A percentile compares a stretch with the other conserved stretches of the same genome.
These are phyloP conservation scores for Aureobasidium sp. DNA, from an alignment of 2,329 filamentous ascomycete species.

Conservation along the genomic window DNA sequence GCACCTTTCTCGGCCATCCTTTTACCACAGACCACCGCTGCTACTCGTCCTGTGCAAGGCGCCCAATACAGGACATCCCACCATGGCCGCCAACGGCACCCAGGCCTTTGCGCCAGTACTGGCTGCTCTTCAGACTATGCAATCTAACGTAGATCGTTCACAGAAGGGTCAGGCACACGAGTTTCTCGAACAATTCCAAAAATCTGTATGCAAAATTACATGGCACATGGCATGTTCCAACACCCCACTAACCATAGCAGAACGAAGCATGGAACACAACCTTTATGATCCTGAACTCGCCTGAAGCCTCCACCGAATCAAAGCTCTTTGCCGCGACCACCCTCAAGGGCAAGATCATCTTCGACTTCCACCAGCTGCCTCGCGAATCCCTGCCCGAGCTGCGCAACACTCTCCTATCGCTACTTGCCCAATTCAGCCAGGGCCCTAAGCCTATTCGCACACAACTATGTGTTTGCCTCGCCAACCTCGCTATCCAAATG, in stretches of 20 bases:
- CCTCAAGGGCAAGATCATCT: slow-evolving; percentile 98
- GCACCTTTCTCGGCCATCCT: not conserved
- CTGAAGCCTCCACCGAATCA: slow-evolving; percentile 68
- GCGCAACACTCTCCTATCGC: slow-evolving; percentile 73
- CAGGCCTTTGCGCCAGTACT: slow-evolving; percentile 79
- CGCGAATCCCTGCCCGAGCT: slow-evolving; percentile 66
- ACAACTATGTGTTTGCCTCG: slow-evolving; percentile 90
- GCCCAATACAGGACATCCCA: slow-evolving; percentile 9
- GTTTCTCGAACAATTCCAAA: slow-evolving; percentile 91
- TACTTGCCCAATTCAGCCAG: slow-evolving; percentile 72
- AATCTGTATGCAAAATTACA: slow-evolving; percentile 59
- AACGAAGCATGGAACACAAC: slow-evolving; percentile 86
- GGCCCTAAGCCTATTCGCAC: slow-evolving; percentile 73
- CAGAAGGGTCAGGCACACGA: slow-evolving; percentile 87
- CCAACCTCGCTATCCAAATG: slow-evolving; percentile 94
- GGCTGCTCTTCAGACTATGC: slow-evolving; percentile 85
- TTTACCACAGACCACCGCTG: not conserved
- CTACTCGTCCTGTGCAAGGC: not conserved
- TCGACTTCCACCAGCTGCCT: slow-evolving; percentile 86
- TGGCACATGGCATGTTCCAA: not conserved
- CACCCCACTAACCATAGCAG: slow-evolving; percentile 39
- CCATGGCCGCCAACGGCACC: slow-evolving; percentile 44
- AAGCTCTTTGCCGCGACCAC: slow-evolving; percentile 96
- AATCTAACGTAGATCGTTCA: slow-evolving; percentile 68
- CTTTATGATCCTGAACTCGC: slow-evolving; percentile 75